A percentile compares a stretch with the other conserved stretches of the same genome.
Evolutionary conservation across 768 basidiomycete species (phyloP).

Genomic region (Lentinula raphanica): DNA sequence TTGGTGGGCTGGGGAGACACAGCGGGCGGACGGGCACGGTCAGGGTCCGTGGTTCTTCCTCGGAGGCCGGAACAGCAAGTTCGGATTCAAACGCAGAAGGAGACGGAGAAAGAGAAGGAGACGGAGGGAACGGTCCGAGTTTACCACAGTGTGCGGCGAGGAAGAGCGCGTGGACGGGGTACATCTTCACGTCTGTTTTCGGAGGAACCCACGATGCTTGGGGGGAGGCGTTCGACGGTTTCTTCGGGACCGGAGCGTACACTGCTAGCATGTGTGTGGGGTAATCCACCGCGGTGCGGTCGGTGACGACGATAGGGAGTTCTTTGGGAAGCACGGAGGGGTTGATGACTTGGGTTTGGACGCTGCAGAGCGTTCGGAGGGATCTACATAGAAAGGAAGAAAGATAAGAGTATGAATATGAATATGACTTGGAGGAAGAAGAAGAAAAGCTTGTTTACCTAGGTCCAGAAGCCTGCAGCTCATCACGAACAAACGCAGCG

Average conservation of each 20-base stretch:
- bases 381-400: too few relatives aligned
- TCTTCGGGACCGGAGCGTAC: constrained; percentile 19
- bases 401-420: constrained; percentile 3
- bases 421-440: background rate
- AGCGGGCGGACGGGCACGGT: constrained; percentile 59
- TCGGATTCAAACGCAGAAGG: constrained; percentile 20
- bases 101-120: constrained; percentile 35
- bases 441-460: constrained; percentile 27
- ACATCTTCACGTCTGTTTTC: constrained; percentile 37
- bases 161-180: constrained; percentile 65
- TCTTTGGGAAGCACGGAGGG: constrained; percentile 38
- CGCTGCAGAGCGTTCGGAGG: constrained; percentile 33
- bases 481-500: constrained; percentile 44
- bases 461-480: constrained; percentile 36
- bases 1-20: constrained; percentile 54
- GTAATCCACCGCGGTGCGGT: constrained; percentile 20
- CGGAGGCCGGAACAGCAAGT: constrained; percentile 27
- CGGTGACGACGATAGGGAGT: constrained; percentile 35
- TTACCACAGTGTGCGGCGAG: constrained; percentile 65
- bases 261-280: constrained; percentile 57
- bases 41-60: constrained; percentile 25
- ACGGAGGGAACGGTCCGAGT: constrained; percentile 49
- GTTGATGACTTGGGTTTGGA: constrained; percentile 23
- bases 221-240: constrained; percentile 15
- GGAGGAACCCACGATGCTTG: constrained; percentile 7